Conservation (phyloP, 2,329 filamentous ascomycete genomes). For the Xylaria sp. region DNA sequence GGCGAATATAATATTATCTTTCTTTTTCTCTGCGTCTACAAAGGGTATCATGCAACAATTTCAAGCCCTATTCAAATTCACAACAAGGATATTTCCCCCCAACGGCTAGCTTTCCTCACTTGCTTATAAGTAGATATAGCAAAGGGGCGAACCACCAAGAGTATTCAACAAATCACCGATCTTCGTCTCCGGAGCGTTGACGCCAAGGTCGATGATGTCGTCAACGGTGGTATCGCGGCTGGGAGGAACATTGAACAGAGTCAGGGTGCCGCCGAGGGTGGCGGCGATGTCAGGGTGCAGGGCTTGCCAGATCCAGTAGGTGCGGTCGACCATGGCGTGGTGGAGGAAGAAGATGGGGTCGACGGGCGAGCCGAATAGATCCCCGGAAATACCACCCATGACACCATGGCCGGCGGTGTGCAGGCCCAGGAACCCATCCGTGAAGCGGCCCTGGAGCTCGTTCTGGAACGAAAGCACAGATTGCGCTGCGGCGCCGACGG, state of each 20-base stretch:
- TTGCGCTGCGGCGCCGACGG: conserved; percentile 32
- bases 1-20: not conserved
- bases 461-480: conserved; percentile 47
- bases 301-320: conserved; percentile 47
- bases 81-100: not conserved
- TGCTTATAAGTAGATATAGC: conserved; percentile 31
- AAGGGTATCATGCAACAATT: conserved; percentile 25
- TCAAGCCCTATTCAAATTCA: not conserved
- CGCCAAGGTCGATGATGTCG: conserved; percentile 43
- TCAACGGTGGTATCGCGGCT: conserved; percentile 43
- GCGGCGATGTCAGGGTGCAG: conserved; percentile 33
- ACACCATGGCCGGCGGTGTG: conserved; percentile 48
- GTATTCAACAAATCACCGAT: conserved; percentile 27
- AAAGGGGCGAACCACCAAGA: conserved; percentile 25
- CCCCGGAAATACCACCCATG: conserved; percentile 44
- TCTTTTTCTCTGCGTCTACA: not conserved
- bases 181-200: conserved; percentile 13
- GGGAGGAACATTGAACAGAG: conserved; percentile 44
- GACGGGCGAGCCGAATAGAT: conserved; percentile 43
- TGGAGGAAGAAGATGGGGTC: conserved; percentile 46
- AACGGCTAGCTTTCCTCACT: not conserved
- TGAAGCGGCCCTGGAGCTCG: conserved; percentile 49
- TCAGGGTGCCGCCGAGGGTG: conserved; percentile 45
- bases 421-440: conserved; percentile 45
- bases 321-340: conserved; percentile 45